These are phyloP conservation scores for Panaeolus cyanescens DNA, from an alignment of 768 basidiomycete genomes.

Conservation along the genomic window DNA sequence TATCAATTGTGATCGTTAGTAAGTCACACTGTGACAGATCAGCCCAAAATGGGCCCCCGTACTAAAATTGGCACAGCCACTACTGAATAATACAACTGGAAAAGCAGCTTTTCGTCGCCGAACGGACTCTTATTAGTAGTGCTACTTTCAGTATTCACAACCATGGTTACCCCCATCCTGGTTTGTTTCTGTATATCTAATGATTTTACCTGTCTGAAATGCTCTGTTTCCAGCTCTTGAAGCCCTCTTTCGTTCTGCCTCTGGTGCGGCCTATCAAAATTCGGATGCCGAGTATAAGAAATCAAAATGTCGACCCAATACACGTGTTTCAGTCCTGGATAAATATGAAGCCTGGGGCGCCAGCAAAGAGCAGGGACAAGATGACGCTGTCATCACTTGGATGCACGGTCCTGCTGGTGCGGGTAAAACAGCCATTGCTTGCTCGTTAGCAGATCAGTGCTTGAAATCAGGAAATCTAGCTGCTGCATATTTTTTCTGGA, in stretches of 20 bases:
- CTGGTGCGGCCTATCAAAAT: background rate
- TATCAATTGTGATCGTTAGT: too few relatives aligned
- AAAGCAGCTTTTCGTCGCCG: too few relatives aligned
- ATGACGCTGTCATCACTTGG: background rate
- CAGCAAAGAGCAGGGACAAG: background rate
- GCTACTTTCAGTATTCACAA: too few relatives aligned
- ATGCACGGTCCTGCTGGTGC: background rate
- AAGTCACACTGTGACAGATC: too few relatives aligned
- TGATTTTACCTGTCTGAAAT: too few relatives aligned
- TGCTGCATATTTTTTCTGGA: slow-evolving; percentile 1
- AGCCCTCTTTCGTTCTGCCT: background rate
- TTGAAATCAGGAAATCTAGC: background rate
- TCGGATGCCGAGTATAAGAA: background rate
- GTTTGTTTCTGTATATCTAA: too few relatives aligned
- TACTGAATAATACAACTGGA: too few relatives aligned
- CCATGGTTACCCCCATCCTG: too few relatives aligned
- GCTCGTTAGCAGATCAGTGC: background rate
- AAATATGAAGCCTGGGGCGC: background rate
- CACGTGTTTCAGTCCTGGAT: background rate
- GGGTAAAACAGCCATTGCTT: background rate
- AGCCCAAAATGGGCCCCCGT: too few relatives aligned
- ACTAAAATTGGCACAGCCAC: too few relatives aligned
- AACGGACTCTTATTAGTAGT: too few relatives aligned
- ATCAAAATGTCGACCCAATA: background rate
- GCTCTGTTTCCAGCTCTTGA: too few relatives aligned